Evolutionary conservation across 768 basidiomycete genomes (phyloP), one percentile per base, ranked within the genome.

Genomic region (Mycena sanguinolenta): DNA sequence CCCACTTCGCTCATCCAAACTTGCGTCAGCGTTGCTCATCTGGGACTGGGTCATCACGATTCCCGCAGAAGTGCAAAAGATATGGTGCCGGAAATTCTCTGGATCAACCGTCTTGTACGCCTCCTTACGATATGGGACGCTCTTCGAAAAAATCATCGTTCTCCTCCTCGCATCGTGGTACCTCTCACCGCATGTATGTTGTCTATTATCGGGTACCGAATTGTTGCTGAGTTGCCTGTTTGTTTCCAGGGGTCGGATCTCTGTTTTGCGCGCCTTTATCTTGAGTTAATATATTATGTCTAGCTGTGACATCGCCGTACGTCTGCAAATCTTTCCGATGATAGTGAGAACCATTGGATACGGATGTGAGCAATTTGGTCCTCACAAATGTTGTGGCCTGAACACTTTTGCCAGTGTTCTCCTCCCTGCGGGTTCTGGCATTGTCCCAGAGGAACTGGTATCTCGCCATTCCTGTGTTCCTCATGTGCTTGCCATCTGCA

Each of bases 131-230:
- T 81, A 81, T 58, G 80, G 79, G 9, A 79, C 78, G 1, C 69
- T 80, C 8, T 58, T 78, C 49, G 78, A 80, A 58, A 80, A 80
- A 59, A 76, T 78, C 25, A 62, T 75, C 2, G 73, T 80, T n/a
- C 67, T 79, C 63, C 62, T 80, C 21, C 77, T 80, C 21, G 78
- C 79, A 2, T 80, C 79, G 28, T 80, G 77, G 79, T 77, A 78
- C 53, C 75, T 80, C 69, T 75, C 78, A 34, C 78, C 77, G 28
- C 69, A 73, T 28, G 79, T 80, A 73, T 59, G 78, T 65, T 30
- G 32, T 21, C 38, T 19, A 12, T 9, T 8, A 34, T 55, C 23
- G 30, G 30, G 10, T 49, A 46, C 34, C 38, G 32, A 36, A 46
- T 25, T 14, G 19, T 10, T 27, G 13, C 2, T 50, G 23, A 50